phyloP scores from a whole-genome alignment of 805 yeast genomes.

The Candida xyloterini region DNA sequence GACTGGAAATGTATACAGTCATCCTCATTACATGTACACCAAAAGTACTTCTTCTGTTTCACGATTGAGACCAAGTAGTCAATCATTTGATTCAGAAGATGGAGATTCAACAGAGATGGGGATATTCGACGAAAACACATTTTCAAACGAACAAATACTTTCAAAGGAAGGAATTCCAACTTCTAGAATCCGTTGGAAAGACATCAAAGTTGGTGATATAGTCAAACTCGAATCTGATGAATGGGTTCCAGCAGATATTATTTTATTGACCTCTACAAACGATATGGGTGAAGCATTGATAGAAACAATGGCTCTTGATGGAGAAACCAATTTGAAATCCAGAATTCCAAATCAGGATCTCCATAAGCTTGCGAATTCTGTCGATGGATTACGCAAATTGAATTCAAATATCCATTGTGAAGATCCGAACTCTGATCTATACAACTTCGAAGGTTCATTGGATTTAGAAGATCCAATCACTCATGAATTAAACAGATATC shows the following conservation, averaged over 20 bases:
- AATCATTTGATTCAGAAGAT: constrained; percentile 23
- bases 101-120: constrained; percentile 10
- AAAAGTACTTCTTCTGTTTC: constrained; percentile 31
- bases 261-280: constrained; percentile 64
- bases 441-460: constrained; percentile 83
- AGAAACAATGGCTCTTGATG: constrained; percentile 97
- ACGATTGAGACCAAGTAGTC: constrained; percentile 25
- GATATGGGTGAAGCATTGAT: constrained; percentile 67
- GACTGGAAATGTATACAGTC: constrained; percentile 6
- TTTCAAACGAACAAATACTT: constrained; percentile 19
- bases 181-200: constrained; percentile 57
- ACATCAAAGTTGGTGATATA: constrained; percentile 85
- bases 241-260: constrained; percentile 90
- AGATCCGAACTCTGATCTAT: constrained; percentile 89
- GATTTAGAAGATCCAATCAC: constrained; percentile 31
- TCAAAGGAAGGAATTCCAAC: constrained; percentile 16
- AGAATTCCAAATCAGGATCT: constrained; percentile 65
- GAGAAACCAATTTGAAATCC: constrained; percentile 89
- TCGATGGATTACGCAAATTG: constrained; percentile 47
- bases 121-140: constrained; percentile 23
- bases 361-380: constrained; percentile 47
- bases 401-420: constrained; percentile 64
- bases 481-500: constrained; percentile 39
- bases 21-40: constrained; percentile 16
- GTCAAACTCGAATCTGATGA: constrained; percentile 73